Base-by-base conservation (phyloP, 306 rosid species). In the Quercus suber region DNA sequence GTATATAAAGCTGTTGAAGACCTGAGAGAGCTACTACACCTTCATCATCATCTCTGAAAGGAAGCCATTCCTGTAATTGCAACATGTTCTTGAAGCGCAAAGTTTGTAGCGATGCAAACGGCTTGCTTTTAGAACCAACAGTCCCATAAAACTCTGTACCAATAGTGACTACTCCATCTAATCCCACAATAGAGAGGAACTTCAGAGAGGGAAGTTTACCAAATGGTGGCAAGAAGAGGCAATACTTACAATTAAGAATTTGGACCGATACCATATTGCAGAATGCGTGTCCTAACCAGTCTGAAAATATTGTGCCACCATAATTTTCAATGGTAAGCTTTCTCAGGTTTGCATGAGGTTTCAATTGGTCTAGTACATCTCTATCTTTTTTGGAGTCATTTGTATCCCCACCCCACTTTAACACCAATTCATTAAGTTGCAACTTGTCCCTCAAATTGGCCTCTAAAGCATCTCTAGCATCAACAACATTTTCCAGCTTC, bases 291-390 rank as follows among this genome's bases (percentile, higher is more conserved):
- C 79, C 79, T 19, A 76, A 11, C 79, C 79, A 76, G 33, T 17
- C 14, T 27, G 79, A 72, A 60, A 76, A 64, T 49, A 27, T 45
- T 28, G 79, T 76, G 51, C 79, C 53, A 20, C 79, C 73, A 76
- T 64, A 76, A 63, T 37, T 43, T 49, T 30, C 53, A 3, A 76
- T 76, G 21, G 61, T 51, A 64, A 76, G 79, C 72, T 5, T 76
- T 17, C 1, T 73, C 70, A 83, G 57, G 55, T 70, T 51, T 41
- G 61, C 41, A 72, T 78, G 77, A 20, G 81, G 86, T 64, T 79
- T 61, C 53, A 79, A 78, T 0, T n/a, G 18, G 0, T 58, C 59
- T 11, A 83, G 80, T 23, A 64, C 28, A 1, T 1, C 52, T n/a
- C 21, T 6, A 20, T 31, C 79, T 2, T 52, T 56, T 18, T 2